These are phyloP conservation scores for Trypanosoma caninum DNA, from an alignment of 208 protist species.

Conservation along the genomic window DNA sequence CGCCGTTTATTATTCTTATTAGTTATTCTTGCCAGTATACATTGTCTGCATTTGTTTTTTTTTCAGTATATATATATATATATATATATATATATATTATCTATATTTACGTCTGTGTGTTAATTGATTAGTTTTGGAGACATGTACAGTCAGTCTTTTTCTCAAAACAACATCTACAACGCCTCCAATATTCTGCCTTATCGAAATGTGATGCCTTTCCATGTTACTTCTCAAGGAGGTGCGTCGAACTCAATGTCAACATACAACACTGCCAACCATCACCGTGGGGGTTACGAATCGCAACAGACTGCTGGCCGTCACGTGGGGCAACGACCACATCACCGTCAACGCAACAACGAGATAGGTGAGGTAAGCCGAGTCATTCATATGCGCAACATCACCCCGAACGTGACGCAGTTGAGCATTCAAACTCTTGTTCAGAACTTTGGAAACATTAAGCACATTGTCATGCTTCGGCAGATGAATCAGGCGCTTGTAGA, in stretches of 20 bases:
- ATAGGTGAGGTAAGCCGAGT: conserved; percentile 83
- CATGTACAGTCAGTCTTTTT: conserved; percentile 83
- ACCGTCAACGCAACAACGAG: conserved; percentile 75
- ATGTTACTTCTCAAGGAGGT: conserved; percentile 28
- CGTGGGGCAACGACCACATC: conserved; percentile 15
- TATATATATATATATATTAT: neutral
- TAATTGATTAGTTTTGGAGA: no score
- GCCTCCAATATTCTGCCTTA: conserved; percentile 75
- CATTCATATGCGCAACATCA: conserved; percentile 91
- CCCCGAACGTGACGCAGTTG: conserved; percentile 87
- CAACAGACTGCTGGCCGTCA: conserved; percentile 15
- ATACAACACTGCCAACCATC: conserved; percentile 32
- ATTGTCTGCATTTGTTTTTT: conserved; percentile 19
- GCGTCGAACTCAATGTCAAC: conserved; percentile 43
- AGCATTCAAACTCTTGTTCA: conserved; percentile 83
- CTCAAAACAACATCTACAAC: conserved; percentile 62
- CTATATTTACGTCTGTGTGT: conserved; percentile 8
- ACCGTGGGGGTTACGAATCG: conserved; percentile 29
- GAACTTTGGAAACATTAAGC: conserved; percentile 89
- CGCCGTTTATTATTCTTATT: no score
- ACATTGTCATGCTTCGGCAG: conserved; percentile 92
- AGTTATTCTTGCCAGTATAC: conserved; percentile 7
- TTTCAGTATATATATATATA: conserved; percentile 8
- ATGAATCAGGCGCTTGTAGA: conserved; percentile 93
- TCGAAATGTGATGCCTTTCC: conserved; percentile 26